Evolutionary conservation across 2,329 filamentous ascomycete species (phyloP), one percentile per base, ranked within the genome.

Genomic region (Botrytis deweyae): DNA sequence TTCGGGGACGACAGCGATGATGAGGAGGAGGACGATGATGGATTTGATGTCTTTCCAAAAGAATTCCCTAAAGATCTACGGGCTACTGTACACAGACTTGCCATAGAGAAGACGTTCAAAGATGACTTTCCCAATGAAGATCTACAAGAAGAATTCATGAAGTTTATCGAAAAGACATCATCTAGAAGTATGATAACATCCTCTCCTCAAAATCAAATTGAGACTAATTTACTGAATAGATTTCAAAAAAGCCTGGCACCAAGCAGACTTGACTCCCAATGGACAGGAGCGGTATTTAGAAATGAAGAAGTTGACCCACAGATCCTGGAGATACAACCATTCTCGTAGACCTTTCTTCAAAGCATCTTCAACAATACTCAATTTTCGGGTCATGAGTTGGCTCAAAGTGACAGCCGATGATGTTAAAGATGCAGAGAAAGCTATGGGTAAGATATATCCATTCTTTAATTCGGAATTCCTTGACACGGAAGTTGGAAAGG

Each of bases 241-340:
- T 29, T 84, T 85, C 78, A 84, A 86, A 69, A 79, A 85, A 65
- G 79, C 80, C 42, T 86, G 84, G 80, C 85, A 86, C 73, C 79
- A 81, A 8, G 84, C 81, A 8, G 85, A 87, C 64, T 76, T 85
- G 2, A 83, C 84, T 66, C 82, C 83, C 0, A 80, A 82, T 5
- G 82, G 82, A 0, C 80, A 81, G 40, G 78, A 81, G 62, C 81
- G 80, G 70, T 85, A 84, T 75, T 66, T 79, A 2, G 82, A 85
- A 70, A 80, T 82, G 33, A 79, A 80, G 62, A 78, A 79, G 5
- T 81, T 86, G 72, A 77, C 84, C 44, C 76, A 78, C n/a, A 79
- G 80, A 5, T 77, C 79, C 58, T 78, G 81, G 10, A 79, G 76
- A 10, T 78, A 75, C 61, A 73, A 77, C 42, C 73, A 75, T 55